Percentiles rank a stretch among this genome's conserved stretches.
Conservation (phyloP, 768 basidiomycete species). For the Cytidiella melzeri region DNA sequence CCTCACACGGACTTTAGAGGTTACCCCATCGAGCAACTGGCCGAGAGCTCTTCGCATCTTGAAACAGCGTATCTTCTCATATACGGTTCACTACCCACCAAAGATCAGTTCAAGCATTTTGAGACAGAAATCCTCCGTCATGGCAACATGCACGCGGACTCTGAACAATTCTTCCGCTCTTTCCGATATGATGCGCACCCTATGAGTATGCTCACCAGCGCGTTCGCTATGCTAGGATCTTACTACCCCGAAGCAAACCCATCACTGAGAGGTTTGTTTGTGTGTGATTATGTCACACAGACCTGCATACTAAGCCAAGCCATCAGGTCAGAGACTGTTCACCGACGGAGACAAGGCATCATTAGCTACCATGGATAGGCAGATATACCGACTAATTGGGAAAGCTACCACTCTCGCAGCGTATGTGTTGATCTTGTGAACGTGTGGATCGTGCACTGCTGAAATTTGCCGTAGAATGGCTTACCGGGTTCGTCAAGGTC, state of each 20-base stretch:
- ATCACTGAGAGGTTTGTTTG: conserved; percentile 61
- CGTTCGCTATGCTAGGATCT: conserved; percentile 83
- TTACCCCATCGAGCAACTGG: conserved; percentile 90
- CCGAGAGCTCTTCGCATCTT: conserved; percentile 70
- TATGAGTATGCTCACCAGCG: conserved; percentile 85
- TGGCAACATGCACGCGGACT: conserved; percentile 37
- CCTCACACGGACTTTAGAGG: conserved; percentile 42
- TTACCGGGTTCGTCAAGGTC: conserved; percentile 85
- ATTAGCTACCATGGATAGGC: conserved; percentile 82
- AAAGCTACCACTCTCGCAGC: conserved; percentile 87
- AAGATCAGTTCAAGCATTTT: conserved; percentile 54
- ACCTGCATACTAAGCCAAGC: too few relatives aligned
- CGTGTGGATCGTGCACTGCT: not conserved
- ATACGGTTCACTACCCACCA: conserved; percentile 74
- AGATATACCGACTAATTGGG: conserved; percentile 83
- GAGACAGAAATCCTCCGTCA: conserved; percentile 78
- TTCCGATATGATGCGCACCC: conserved; percentile 82
- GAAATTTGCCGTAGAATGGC: conserved; percentile 60
- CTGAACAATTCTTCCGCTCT: conserved; percentile 35
- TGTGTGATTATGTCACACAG: too few relatives aligned
- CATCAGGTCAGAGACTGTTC: conserved; percentile 70
- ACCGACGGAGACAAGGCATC: conserved; percentile 62
- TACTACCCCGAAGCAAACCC: conserved; percentile 89
- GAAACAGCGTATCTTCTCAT: conserved; percentile 85
- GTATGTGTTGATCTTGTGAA: conserved; percentile 31